These are phyloP conservation scores for Spongispora temasekensis DNA, from an alignment of 1,284 basidiomycete genomes.

Conservation along the genomic window DNA sequence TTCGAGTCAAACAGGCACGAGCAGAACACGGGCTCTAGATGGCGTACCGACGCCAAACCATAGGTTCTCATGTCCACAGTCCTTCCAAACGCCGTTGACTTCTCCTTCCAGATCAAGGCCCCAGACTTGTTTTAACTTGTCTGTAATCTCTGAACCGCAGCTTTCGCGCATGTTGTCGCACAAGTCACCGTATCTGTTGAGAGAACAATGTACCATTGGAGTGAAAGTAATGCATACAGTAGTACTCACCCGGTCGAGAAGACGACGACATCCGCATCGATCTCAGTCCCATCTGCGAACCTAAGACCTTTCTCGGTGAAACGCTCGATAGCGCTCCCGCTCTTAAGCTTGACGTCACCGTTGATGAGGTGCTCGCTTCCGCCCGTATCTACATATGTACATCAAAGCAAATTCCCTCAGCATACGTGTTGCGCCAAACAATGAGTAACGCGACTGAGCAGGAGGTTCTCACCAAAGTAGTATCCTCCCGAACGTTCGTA, in stretches of 20 bases:
- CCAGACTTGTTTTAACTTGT: slow-evolving; percentile 44
- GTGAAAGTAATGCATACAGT: no score
- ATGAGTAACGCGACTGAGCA: not conserved
- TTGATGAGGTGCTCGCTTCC: slow-evolving; percentile 42
- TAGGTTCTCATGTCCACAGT: slow-evolving; percentile 31
- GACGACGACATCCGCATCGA: slow-evolving; percentile 49
- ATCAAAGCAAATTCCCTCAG: not conserved
- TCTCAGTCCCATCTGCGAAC: slow-evolving; percentile 45
- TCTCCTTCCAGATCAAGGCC: slow-evolving; percentile 48
- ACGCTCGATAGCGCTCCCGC: slow-evolving; percentile 38
- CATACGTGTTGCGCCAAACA: not conserved
- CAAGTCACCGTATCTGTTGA: slow-evolving; percentile 31
- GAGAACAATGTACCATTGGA: not conserved
- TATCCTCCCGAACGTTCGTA: slow-evolving; percentile 42
- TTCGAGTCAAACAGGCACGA: slow-evolving; percentile 4
- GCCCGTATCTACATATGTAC: slow-evolving; percentile 41
- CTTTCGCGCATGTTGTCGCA: slow-evolving; percentile 38
- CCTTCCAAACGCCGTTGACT: slow-evolving; percentile 40
- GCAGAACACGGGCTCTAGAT: no score
- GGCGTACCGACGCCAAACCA: slow-evolving; percentile 39
- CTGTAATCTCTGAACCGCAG: slow-evolving; percentile 40
- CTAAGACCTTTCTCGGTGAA: slow-evolving; percentile 39
- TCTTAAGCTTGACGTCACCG: slow-evolving; percentile 49
- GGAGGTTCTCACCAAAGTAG: slow-evolving; percentile 38
- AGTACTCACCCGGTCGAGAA: slow-evolving; percentile 45